phyloP scores from a whole-genome alignment of 2,329 filamentous ascomycete species.

The Gremmenia infestans region DNA sequence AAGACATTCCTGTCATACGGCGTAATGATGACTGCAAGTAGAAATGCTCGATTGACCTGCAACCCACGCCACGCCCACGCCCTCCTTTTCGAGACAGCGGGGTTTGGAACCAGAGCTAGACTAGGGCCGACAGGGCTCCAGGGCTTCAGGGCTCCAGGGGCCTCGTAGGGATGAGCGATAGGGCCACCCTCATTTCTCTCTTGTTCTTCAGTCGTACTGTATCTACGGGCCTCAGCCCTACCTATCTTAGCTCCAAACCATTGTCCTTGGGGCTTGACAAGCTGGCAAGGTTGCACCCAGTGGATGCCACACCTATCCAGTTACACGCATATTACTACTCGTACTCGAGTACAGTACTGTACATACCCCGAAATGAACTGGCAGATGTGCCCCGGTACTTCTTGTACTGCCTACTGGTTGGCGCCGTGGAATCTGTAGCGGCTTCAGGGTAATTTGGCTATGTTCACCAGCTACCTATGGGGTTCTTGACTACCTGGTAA shows the following conservation, averaged over 20 bases:
- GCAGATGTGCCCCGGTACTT: too few species aligned
- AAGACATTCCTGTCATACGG: background rate
- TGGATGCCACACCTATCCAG: background rate
- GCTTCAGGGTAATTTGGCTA: background rate
- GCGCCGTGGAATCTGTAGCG: background rate
- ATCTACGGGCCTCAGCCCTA: conserved; percentile 11
- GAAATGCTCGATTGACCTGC: background rate
- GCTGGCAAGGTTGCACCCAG: conserved; percentile 9
- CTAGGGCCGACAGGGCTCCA: background rate
- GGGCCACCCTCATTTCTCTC: background rate
- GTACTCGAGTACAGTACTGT: background rate
- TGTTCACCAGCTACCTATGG: background rate
- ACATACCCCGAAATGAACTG: background rate
- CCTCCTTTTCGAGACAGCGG: background rate
- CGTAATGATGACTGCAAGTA: background rate
- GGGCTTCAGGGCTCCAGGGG: background rate
- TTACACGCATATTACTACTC: background rate
- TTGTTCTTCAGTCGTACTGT: background rate
- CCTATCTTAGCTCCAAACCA: conserved; percentile 6
- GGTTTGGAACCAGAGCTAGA: background rate
- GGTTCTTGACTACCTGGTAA: background rate
- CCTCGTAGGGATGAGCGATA: background rate
- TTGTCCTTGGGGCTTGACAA: conserved; percentile 1
- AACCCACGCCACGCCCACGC: too few species aligned
- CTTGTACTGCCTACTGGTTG: background rate